A percentile compares a stretch with the other conserved stretches of the same genome.
Conservation (phyloP, 2,329 filamentous ascomycete genomes). For the Trichoderma sp. region DNA sequence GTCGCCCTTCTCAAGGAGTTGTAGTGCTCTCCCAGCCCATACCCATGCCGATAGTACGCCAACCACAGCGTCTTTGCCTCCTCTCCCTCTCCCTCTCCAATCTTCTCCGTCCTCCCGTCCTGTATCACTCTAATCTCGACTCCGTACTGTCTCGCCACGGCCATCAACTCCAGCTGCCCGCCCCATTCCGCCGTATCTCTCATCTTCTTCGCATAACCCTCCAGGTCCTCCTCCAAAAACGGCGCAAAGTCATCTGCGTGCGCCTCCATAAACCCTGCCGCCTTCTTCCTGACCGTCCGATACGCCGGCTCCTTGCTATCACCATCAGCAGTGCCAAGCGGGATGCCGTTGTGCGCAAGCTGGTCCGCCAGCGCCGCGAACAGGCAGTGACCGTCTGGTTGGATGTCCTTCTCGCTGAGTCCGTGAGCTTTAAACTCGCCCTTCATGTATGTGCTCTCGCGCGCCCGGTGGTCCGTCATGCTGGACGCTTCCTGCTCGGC, state of each 20-base stretch:
- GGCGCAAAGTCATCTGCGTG: slow-evolving; percentile 80
- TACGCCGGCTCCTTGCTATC: slow-evolving; percentile 50
- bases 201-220: slow-evolving; percentile 71
- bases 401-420: slow-evolving; percentile 74
- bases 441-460: slow-evolving; percentile 70
- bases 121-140: slow-evolving; percentile 84
- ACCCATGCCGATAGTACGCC: slow-evolving; percentile 92
- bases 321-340: slow-evolving; percentile 32
- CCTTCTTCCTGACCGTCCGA: slow-evolving; percentile 64
- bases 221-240: slow-evolving; percentile 80
- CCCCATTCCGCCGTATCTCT: slow-evolving; percentile 92
- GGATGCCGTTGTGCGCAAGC: slow-evolving; percentile 54
- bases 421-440: slow-evolving; percentile 60
- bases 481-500: slow-evolving; percentile 73
- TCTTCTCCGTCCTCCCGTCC: slow-evolving; percentile 75
- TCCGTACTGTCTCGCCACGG: slow-evolving; percentile 76
- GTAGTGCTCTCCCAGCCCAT: slow-evolving; percentile 94
- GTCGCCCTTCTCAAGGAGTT: slow-evolving; percentile 69
- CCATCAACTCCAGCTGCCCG: slow-evolving; percentile 84
- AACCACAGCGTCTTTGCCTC: slow-evolving; percentile 70
- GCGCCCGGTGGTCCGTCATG: slow-evolving; percentile 69
- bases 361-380: slow-evolving; percentile 92
- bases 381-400: slow-evolving; percentile 90
- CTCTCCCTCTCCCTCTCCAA: slow-evolving; percentile 51
- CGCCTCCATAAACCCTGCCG: slow-evolving; percentile 72